A percentile compares a stretch with the other conserved stretches of the same genome.
Conservation (phyloP, 495 filamentous ascomycete genomes). For the Thozetella sp. region DNA sequence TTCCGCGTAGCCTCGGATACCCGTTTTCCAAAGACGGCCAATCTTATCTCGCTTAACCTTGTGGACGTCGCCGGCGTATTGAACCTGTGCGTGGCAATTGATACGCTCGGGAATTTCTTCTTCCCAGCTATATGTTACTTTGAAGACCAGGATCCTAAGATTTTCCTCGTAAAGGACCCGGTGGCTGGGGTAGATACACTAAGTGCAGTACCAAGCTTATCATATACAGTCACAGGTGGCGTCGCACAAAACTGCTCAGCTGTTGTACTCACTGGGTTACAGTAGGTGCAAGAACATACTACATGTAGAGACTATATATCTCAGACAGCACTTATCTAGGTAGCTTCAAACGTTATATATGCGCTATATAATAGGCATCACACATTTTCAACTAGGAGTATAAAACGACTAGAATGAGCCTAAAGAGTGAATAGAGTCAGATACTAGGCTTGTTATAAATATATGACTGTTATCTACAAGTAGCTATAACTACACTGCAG, state of each 20-base stretch:
- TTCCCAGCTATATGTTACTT: slow-evolving; percentile 1
- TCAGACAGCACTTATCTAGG: no score
- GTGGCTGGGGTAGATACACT: not conserved
- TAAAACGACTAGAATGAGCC: no score
- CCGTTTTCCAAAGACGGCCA: not conserved
- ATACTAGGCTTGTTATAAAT: no score
- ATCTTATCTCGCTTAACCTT: not conserved
- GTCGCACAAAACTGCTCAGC: not conserved
- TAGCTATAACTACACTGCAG: no score
- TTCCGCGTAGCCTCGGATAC: not conserved
- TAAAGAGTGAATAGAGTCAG: no score
- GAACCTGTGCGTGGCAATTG: not conserved
- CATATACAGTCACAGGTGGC: not conserved
- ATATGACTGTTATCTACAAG: no score
- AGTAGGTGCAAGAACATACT: no score
- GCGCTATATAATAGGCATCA: no score
- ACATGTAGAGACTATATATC: no score
- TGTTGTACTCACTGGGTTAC: not conserved
- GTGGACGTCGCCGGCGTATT: no score
- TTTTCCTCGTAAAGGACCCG: not conserved
- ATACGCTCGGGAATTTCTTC: not conserved
- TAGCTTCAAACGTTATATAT: no score
- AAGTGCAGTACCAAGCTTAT: not conserved
- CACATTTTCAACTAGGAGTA: no score
- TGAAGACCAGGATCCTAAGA: not conserved